A percentile compares a stretch with the other conserved stretches of the same genome.
Evolutionary conservation across 768 basidiomycete species (phyloP).

Genomic region (Tulasnella calospora): DNA sequence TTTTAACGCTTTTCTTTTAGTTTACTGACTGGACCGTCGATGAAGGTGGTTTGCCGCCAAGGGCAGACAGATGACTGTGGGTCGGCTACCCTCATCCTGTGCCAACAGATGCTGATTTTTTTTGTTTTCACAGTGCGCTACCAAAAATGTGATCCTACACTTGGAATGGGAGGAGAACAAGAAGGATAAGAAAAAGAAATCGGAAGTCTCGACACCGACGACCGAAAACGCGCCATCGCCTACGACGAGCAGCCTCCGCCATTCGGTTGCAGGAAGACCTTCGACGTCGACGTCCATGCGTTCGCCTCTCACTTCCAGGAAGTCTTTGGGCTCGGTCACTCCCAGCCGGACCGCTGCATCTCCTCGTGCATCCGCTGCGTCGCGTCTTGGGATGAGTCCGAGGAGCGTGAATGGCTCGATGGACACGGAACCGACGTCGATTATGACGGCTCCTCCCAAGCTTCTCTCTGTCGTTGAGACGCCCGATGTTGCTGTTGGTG

Average conservation of each 20-base stretch:
- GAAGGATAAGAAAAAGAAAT: not conserved
- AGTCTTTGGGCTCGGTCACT: constrained; percentile 37
- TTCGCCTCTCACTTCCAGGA: constrained; percentile 26
- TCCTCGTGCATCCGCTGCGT: constrained; percentile 30
- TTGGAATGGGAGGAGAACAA: constrained; percentile 59
- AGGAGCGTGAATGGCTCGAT: not conserved
- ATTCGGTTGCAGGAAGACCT: constrained; percentile 8
- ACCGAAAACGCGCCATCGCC: constrained; percentile 14
- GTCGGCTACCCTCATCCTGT: constrained; percentile 35
- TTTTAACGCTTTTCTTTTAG: not conserved
- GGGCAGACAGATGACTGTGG: constrained; percentile 82
- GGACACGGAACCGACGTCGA: constrained; percentile 45
- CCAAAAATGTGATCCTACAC: constrained; percentile 79
- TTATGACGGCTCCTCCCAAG: constrained; percentile 77
- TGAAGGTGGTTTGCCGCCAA: constrained; percentile 80
- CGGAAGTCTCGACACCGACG: not conserved
- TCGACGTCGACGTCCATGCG: constrained; percentile 12
- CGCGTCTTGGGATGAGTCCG: constrained; percentile 12
- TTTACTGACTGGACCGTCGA: not conserved
- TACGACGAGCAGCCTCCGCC: constrained; percentile 19
- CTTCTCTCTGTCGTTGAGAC: constrained; percentile 79
- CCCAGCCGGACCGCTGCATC: constrained; percentile 31
- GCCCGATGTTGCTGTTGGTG: constrained; percentile 83
- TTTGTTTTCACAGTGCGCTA: constrained; percentile 62
- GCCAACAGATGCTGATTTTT: not conserved